Evolutionary conservation across 2,329 filamentous ascomycete genomes (phyloP).

Genomic region (Penicillium palitans): DNA sequence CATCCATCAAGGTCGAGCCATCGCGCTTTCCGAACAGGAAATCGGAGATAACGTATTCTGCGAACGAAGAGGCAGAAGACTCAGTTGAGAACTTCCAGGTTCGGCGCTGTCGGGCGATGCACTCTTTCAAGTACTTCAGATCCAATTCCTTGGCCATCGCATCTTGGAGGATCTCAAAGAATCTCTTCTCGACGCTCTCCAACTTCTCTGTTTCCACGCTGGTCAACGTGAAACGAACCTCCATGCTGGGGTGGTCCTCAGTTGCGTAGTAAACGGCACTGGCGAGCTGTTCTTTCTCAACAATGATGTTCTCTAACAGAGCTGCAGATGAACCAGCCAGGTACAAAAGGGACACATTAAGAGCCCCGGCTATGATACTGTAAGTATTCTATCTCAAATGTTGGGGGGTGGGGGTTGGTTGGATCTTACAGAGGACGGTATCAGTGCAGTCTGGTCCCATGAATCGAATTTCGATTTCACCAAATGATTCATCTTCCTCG

Average conservation of each 20-base stretch:
- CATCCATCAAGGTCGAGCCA: slow-evolving; percentile 69
- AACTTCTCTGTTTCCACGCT: slow-evolving; percentile 87
- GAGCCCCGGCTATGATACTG: slow-evolving; percentile 58
- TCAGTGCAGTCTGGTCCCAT: slow-evolving; percentile 82
- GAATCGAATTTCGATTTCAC: slow-evolving; percentile 82
- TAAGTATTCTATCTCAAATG: slow-evolving; percentile 18
- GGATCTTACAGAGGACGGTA: slow-evolving; percentile 53
- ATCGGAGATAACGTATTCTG: slow-evolving; percentile 82
- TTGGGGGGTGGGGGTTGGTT: not conserved
- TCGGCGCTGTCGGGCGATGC: slow-evolving; percentile 75
- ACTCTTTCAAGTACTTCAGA: slow-evolving; percentile 86
- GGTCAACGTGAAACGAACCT: slow-evolving; percentile 83
- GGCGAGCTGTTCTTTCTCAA: slow-evolving; percentile 88
- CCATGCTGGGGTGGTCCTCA: slow-evolving; percentile 75
- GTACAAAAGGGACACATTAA: slow-evolving; percentile 80
- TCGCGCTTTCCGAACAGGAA: slow-evolving; percentile 87
- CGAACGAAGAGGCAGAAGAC: slow-evolving; percentile 75
- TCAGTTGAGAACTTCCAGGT: slow-evolving; percentile 84
- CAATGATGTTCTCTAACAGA: slow-evolving; percentile 84
- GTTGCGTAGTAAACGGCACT: slow-evolving; percentile 79
- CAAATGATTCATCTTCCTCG: slow-evolving; percentile 91
- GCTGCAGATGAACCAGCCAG: slow-evolving; percentile 92
- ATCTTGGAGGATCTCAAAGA: slow-evolving; percentile 80
- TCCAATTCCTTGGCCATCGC: slow-evolving; percentile 76
- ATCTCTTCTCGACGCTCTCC: slow-evolving; percentile 76